Base-by-base conservation (phyloP, 1,139 yeast species). In the Scheffersomyces quercinus region DNA sequence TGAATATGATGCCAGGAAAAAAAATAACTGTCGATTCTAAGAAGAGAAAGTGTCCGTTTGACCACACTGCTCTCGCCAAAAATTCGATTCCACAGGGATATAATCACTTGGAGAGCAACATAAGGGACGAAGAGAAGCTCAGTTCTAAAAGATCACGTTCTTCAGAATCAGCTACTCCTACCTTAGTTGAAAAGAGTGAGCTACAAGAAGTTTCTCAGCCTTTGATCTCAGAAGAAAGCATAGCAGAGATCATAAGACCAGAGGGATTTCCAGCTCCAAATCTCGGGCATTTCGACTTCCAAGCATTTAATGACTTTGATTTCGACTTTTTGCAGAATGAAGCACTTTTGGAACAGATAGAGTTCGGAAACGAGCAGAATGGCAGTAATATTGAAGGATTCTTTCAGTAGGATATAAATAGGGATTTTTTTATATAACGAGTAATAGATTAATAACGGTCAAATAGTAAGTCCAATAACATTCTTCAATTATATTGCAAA, bases 281-380 rank as follows among this genome's bases (percentile, higher is more conserved):
- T 24, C 28, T 28, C 11, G 38, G 28, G 7, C 26, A 20, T 2
- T 36, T 49, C 28, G 48, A 47, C n/a, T 43, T 43, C 29, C 49
- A 44, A 28, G 47, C 40, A 28, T 52, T 57, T 31, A 56, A 55
- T 29, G 51, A 61, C 29, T 60, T 68, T 44, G 69, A 69, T 46
- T 61, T 70, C 40, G 74, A 69, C 38, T 63, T 69, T 42, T 54
- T 70, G 35, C 61, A 60, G 36, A 68, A 65, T 44, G 68, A 67
- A 24, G 49, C 48, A 24, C 51, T 64, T 36, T 50, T 63, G 40
- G 59, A 51, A 20, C 60, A 54, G 39, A 47, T 56, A 26, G 51
- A 47, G 31, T 46, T 46, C 20, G 49, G 46, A 3, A 48, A 47
- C 7, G 49, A 45, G 35, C 41, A 49, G 38, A 49, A 46, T 38